phyloP scores from a whole-genome alignment of 2,329 filamentous ascomycete genomes.

The Ceratocystis huliohia region DNA sequence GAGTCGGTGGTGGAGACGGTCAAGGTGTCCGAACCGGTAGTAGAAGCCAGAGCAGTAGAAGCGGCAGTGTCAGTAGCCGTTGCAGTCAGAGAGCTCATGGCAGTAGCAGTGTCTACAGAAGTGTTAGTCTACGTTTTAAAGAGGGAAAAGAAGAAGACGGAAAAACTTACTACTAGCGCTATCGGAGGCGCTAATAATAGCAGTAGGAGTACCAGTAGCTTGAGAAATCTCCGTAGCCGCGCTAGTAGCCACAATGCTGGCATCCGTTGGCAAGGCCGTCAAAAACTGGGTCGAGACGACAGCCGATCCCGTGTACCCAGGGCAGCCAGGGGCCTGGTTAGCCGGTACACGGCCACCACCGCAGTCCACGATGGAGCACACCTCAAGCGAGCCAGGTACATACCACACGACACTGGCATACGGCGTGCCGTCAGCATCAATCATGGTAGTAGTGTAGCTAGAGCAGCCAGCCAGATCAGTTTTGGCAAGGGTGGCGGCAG shows the following conservation, averaged over 20 bases:
- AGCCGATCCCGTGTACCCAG: constrained; percentile 41
- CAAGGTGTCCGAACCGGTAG: neutral
- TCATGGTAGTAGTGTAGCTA: constrained; percentile 28
- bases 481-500: constrained; percentile 28
- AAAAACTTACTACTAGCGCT: neutral
- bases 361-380: constrained; percentile 53
- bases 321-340: constrained; percentile 51
- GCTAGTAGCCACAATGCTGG: neutral
- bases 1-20: neutral
- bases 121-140: too few species aligned
- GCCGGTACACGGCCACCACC: constrained; percentile 53
- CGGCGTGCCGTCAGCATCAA: constrained; percentile 26
- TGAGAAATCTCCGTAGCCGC: neutral
- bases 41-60: neutral
- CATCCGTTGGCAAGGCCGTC: constrained; percentile 12
- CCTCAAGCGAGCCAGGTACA: constrained; percentile 49
- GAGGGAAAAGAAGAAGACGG: too few species aligned
- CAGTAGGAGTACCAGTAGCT: too few species aligned
- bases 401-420: constrained; percentile 44
- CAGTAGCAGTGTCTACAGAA: neutral
- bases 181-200: too few species aligned
- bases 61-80: neutral
- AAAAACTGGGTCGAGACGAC: constrained; percentile 42
- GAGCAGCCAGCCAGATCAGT: constrained; percentile 38
- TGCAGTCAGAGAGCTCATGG: neutral